Evolutionary conservation across 2,329 filamentous ascomycete species (phyloP).

Genomic region (Colletotrichum euphorbiae): DNA sequence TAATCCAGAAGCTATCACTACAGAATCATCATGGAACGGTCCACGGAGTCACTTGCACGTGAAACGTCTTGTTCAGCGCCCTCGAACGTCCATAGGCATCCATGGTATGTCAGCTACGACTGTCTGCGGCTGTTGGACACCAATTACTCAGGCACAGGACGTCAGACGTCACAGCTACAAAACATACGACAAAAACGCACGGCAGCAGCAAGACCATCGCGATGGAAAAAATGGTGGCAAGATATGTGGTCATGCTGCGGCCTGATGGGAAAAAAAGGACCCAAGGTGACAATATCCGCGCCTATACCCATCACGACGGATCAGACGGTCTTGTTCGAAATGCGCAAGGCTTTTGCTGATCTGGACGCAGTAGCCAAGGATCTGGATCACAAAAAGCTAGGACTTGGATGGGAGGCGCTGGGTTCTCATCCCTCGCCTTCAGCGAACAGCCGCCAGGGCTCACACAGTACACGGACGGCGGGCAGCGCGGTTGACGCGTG

Average conservation of each 20-base stretch:
- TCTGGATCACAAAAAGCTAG: not conserved
- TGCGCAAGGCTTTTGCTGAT: not conserved
- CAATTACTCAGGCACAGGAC: no score
- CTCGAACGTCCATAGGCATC: no score
- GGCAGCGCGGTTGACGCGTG: conserved; percentile 5
- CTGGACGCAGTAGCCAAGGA: not conserved
- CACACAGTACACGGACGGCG: not conserved
- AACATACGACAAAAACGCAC: no score
- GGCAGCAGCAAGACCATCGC: not conserved
- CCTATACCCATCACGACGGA: not conserved
- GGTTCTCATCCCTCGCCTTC: not conserved
- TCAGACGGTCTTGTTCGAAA: not conserved
- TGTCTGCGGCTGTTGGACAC: no score
- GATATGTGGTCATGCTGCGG: not conserved
- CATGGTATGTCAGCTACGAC: no score
- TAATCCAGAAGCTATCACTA: no score
- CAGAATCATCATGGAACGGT: no score
- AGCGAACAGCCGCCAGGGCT: not conserved
- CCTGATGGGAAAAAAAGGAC: not conserved
- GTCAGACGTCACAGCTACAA: no score
- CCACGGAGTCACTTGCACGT: no score
- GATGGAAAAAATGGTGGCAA: not conserved
- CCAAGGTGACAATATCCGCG: not conserved
- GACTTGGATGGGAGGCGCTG: not conserved
- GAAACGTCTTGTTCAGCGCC: no score